Conservation (phyloP, 192 early-diverging fungal species). For the Backusella morwellensis region DNA sequence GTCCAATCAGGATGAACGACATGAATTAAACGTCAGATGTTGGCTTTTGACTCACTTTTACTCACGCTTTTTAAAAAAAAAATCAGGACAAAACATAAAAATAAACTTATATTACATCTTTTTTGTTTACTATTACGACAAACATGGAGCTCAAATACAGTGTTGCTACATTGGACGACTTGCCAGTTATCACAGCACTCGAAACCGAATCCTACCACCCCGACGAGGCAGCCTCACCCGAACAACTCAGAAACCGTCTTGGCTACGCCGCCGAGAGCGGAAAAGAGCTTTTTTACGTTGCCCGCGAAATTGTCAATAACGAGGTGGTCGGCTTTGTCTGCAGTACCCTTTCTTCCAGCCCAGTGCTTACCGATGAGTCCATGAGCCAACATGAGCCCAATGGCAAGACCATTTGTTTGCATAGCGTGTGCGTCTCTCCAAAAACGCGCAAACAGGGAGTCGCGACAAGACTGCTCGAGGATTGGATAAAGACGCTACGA, state of each 20-base stretch:
- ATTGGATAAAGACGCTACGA: constrained; percentile 48
- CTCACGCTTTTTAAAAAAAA: not conserved
- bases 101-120: not conserved
- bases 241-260: constrained; percentile 42
- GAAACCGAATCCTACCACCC: constrained; percentile 37
- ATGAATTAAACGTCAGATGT: too few relatives aligned
- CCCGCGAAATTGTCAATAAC: constrained; percentile 7
- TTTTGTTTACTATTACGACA: not conserved
- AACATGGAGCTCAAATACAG: not conserved
- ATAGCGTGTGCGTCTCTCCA: constrained; percentile 61
- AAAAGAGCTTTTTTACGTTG: constrained; percentile 38
- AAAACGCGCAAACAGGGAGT: constrained; percentile 54
- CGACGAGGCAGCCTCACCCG: constrained; percentile 43
- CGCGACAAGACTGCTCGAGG: constrained; percentile 46
- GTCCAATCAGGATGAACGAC: too few relatives aligned
- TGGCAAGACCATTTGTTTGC: constrained; percentile 64
- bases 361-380: constrained; percentile 58
- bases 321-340: constrained; percentile 59
- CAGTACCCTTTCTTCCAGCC: constrained; percentile 44
- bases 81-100: not conserved
- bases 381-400: constrained; percentile 60
- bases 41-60: not conserved
- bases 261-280: constrained; percentile 25
- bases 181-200: constrained; percentile 6
- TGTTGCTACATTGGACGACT: constrained; percentile 9